Base-by-base conservation (phyloP, 2,329 filamentous ascomycete genomes). In the Trichoderma breve region DNA sequence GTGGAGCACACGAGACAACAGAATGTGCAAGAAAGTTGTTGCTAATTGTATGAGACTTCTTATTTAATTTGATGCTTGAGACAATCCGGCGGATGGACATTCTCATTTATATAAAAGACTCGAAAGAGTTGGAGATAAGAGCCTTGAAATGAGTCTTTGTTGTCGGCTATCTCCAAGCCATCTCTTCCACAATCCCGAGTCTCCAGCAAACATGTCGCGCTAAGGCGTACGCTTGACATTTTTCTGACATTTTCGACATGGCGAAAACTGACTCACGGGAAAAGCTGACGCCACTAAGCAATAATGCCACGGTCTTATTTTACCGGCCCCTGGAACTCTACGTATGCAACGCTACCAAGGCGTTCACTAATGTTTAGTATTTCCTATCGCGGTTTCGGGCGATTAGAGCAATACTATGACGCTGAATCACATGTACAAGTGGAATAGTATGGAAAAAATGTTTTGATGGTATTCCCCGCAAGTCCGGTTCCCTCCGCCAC, bases 181-280 rank as follows among this genome's bases (percentile, higher is more conserved):
- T 36, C 34, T 36, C 4, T 30, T 61, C 61, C 43, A 64, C 32
- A 30, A 28, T 47, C 64, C 68, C 60, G 43, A 30, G 58, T n/a
- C 58, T 51, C 47, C 30, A 18, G 32, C 51, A 67, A 36, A 36
- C 39, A 34, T 70, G 66, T 61, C 66, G 21, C 39, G 18, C 66
- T 51, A 70, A 57, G 68, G 68, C 68, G 60, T 55, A 30, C 18
- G 32, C 1, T 72, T 70, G 65, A 69, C 65, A 70, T 43, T 63
- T 60, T 60, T 71, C 36, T 66, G 55, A 61, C 63, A 69, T 55
- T 72, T 53, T 66, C 62, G 55, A 61, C 63, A 69, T 39, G 36
- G 24, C 28, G 21, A 30, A 51, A 14, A 39, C 70, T 70, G 53
- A 70, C 39, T 70, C 43, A 63, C 36, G 2, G 12, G 24, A 70